A percentile compares a stretch with the other conserved stretches of the same genome.
phyloP scores from a whole-genome alignment of 129 eudicot species.

The sunflower (Helianthus annuus) region DNA sequence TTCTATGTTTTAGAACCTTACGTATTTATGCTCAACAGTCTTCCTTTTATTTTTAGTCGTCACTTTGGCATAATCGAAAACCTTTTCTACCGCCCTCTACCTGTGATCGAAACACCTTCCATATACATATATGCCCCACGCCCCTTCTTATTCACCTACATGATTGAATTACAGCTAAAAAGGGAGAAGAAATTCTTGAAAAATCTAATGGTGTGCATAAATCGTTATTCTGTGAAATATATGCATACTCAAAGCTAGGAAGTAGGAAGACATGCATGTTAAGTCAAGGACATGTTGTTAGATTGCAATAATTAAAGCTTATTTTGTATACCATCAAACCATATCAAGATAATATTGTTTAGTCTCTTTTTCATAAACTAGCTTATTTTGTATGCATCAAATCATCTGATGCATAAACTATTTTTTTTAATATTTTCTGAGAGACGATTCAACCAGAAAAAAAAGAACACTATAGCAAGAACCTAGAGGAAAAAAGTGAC shows the following conservation, averaged over 20 bases:
- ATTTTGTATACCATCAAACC: not conserved
- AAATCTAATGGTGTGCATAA: not conserved
- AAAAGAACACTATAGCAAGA: too few relatives aligned
- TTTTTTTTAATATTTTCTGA: too few relatives aligned
- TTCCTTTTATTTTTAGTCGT: not conserved
- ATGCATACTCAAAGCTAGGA: not conserved
- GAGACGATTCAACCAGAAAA: too few relatives aligned
- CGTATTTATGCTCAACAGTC: not conserved
- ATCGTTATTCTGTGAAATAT: not conserved
- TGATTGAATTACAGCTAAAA: not conserved
- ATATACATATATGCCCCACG: not conserved
- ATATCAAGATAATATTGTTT: too few relatives aligned
- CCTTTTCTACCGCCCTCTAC: not conserved
- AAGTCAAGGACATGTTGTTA: not conserved
- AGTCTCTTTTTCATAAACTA: too few relatives aligned
- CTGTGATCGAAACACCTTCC: not conserved
- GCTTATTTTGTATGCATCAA: too few relatives aligned
- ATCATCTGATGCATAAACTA: too few relatives aligned
- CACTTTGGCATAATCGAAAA: not conserved
- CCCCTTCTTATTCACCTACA: not conserved
- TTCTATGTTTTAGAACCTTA: not conserved
- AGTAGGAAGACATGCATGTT: not conserved
- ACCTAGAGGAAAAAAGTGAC: too few relatives aligned
- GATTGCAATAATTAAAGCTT: not conserved
- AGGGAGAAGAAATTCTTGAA: not conserved